Evolutionary conservation across 257 asterid genomes (phyloP).

Genomic region (Capsicum rhomboideum): DNA sequence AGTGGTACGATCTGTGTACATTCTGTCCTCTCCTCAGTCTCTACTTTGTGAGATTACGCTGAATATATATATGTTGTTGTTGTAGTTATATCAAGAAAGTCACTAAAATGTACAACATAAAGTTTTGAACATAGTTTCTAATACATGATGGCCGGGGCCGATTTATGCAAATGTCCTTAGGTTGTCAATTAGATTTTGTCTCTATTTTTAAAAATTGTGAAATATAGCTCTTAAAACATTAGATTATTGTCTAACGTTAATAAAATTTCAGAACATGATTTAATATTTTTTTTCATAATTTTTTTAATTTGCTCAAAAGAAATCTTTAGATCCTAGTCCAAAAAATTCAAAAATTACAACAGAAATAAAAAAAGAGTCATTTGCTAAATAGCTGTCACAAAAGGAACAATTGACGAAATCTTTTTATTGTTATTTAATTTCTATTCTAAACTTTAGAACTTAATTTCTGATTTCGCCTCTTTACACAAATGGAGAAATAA

Average conservation of each 20-base stretch:
- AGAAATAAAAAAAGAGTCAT: background rate
- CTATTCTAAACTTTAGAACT: background rate
- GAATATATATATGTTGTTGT: no score
- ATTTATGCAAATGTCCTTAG: background rate
- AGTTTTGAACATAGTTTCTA: background rate
- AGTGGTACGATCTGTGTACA: no score
- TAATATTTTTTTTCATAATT: background rate
- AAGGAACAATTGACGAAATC: accelerated
- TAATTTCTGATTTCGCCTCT: background rate
- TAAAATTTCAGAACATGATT: no score
- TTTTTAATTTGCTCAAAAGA: background rate
- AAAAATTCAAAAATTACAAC: no score
- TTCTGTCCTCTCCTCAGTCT: no score
- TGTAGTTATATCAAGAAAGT: background rate
- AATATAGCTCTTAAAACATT: background rate
- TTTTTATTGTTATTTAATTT: background rate
- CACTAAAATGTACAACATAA: background rate
- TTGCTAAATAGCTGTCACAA: background rate
- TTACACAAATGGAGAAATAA: background rate
- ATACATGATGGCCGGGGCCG: background rate
- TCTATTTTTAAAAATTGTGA: background rate
- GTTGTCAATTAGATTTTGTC: background rate
- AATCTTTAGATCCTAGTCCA: background rate
- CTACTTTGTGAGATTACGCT: no score
- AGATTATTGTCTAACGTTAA: background rate